Evolutionary conservation across 164 flowering plant species (phyloP), one percentile per base, ranked within the genome.

Genomic region (Chimonanthus salicifolius): DNA sequence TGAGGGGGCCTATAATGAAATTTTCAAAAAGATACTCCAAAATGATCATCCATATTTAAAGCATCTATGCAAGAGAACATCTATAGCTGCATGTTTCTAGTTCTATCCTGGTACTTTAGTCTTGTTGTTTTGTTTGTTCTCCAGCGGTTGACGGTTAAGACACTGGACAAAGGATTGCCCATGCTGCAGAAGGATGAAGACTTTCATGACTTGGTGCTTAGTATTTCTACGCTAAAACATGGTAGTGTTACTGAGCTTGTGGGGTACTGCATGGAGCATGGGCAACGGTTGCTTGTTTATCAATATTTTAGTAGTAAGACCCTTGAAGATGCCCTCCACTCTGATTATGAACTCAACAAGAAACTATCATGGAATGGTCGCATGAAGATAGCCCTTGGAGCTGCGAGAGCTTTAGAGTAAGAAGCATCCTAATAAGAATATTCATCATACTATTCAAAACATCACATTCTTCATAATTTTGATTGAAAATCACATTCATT

Each of bases 191-290:
- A 81, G 73, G 95, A 90, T 68, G 87, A 83, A 47, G 92, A 87
- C 63, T 94, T 96, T 85, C 76, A 92, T 78, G 90, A 90, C 71
- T 79, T 96, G 73, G 95, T 96, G 20, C 83, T 86, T 58, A 84
- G 72, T 72, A 82, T 96, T 71, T 88, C 90, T 63, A 82, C 78
- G 68, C 87, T 94, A 58, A 87, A 84, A 21, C 97, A 96, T 85
- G 85, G 85, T 15, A 90, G 92, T 84, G 81, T 96, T 44, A 90
- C 88, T 16, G 88, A 89, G 81, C 90, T 96, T 72, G 84, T 86
- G 86, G 99, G 99, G 46, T 94, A 90, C 80, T 96, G 98, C 79
- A 78, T 86, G 16, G 99, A 96, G 85, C 94, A 94, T 79, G 92
- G 84, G n/a, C 88, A 96, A 75, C 83, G 86, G 75, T 85, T 96